Evolutionary conservation across 208 protist species (phyloP).

Genomic region (Trypanosoma lewisi): DNA sequence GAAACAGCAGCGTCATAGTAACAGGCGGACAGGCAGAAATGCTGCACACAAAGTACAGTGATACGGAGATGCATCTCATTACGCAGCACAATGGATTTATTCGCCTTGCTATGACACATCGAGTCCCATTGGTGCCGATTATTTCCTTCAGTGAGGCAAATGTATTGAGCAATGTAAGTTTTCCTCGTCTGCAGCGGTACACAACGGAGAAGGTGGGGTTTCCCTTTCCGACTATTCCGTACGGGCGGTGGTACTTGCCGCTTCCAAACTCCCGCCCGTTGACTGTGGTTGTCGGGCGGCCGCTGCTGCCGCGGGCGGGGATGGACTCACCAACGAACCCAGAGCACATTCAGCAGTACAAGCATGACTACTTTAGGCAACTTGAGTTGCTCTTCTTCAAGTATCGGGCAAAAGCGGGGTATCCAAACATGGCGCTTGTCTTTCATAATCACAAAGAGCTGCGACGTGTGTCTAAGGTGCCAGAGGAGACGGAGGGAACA

Average conservation of each 20-base stretch:
- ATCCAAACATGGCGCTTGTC: conserved; percentile 60
- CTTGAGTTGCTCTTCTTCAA: conserved; percentile 59
- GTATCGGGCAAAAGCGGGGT: conserved; percentile 51
- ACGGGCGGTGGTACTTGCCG: conserved; percentile 54
- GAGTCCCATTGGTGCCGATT: conserved; percentile 58
- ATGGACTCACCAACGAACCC: conserved; percentile 34
- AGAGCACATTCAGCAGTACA: conserved; percentile 40
- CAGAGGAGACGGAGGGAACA: not conserved
- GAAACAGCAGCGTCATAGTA: conserved; percentile 60
- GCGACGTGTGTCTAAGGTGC: not conserved
- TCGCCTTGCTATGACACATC: conserved; percentile 45
- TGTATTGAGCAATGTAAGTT: conserved; percentile 62
- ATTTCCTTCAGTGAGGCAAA: conserved; percentile 67
- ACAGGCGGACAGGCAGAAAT: conserved; percentile 81
- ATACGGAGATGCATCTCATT: conserved; percentile 67
- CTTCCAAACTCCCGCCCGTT: conserved; percentile 40
- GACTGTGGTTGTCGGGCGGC: conserved; percentile 57
- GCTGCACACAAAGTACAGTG: conserved; percentile 35
- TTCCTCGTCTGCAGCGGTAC: conserved; percentile 47
- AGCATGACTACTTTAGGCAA: conserved; percentile 50
- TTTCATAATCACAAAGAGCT: conserved; percentile 45
- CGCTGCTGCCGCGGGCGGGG: conserved; percentile 39
- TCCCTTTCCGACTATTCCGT: conserved; percentile 55
- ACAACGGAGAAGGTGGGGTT: conserved; percentile 57
- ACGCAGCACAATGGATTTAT: conserved; percentile 74